These are phyloP conservation scores for Yamadazyma atmosphaerica DNA, from an alignment of 1,139 yeast species.

Conservation along the genomic window DNA sequence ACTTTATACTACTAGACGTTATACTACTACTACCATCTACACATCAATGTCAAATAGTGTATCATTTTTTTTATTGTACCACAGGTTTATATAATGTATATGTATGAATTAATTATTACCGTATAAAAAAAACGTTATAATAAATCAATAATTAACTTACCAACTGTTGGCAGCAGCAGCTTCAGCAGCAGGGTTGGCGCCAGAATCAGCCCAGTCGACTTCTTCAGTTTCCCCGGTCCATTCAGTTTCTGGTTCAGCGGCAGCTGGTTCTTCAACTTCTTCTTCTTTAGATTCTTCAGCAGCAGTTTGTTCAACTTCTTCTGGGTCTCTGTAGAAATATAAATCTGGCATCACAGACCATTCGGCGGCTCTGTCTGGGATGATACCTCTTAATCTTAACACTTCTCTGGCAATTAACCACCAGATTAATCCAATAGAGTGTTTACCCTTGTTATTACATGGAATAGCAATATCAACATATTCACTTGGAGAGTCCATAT, in stretches of 20 bases:
- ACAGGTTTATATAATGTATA: conserved; percentile 3
- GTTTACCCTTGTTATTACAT: conserved; percentile 99
- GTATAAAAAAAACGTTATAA: conserved; percentile 4
- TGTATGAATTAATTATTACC: conserved; percentile 14
- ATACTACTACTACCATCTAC: not conserved
- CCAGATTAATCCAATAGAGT: conserved; percentile 99
- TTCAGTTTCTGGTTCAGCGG: conserved; percentile 49
- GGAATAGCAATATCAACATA: conserved; percentile 99
- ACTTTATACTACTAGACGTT: not conserved
- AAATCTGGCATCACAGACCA: conserved; percentile 99
- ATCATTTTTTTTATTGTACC: not conserved
- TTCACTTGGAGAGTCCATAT: conserved; percentile 98
- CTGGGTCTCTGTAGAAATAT: conserved; percentile 99
- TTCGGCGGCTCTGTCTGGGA: conserved; percentile 94
- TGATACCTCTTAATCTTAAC: conserved; percentile 97
- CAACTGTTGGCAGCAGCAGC: conserved; percentile 71
- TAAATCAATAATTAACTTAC: conserved; percentile 27
- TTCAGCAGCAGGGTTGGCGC: conserved; percentile 71
- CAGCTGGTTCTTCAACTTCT: conserved; percentile 51
- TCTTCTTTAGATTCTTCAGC: conserved; percentile 63
- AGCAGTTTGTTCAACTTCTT: conserved; percentile 90
- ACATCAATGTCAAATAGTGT: not conserved
- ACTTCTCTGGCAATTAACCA: conserved; percentile 99
- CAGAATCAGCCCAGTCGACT: conserved; percentile 63
- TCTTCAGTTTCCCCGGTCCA: conserved; percentile 63